Base-by-base conservation (phyloP, 78 protist species). In the Anaeramoeba flamelloides region DNA sequence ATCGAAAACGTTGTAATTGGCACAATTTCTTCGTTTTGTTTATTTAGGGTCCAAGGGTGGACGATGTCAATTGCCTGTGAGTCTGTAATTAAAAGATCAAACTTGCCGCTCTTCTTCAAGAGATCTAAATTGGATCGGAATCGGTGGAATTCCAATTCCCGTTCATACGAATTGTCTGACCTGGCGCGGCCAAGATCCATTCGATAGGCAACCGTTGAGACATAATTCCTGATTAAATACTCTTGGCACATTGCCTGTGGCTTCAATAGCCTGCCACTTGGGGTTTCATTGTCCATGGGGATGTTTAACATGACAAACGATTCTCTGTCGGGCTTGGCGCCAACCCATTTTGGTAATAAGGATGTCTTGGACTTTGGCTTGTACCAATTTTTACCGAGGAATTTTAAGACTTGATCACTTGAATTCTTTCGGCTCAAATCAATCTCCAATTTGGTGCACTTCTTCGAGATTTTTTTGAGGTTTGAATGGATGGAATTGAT, bases 1-100 rank as follows among this genome's bases (percentile, higher is more conserved):
- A 83, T 41, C 12, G 83, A 78, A n/a, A 83, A 83, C 31, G 86
- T 83, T 36, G 86, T 83, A 37, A 83, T 1, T 26, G 8, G 8
- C 17, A 17, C 69, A 26, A 53, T 53, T 53, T 53, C 69, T 26
- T 53, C 17, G 8, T 17, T 17, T 53, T 53, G 69, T 53, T 8
- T 26, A 53, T 53, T 17, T 26, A 53, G 69, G 17, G 69, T 53
- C 69, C 69, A 53, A 26, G 69, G 69, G 17, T 53, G 69, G 17
- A 53, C 17, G 8, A 53, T 53, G 17, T 53, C 69, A 53, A 53
- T 53, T 26, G 69, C 69, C 17, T 53, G 69, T 26, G 34, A 26
- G 17, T 53, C 69, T 53, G 69, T 53, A 26, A 53, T 17, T 53
- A 53, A 53, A 26, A 53, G 17, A n/a, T n/a, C n/a, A n/a, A n/a